Conservation (phyloP, 2,329 filamentous ascomycete species). For the Stemphylium vesicarium region DNA sequence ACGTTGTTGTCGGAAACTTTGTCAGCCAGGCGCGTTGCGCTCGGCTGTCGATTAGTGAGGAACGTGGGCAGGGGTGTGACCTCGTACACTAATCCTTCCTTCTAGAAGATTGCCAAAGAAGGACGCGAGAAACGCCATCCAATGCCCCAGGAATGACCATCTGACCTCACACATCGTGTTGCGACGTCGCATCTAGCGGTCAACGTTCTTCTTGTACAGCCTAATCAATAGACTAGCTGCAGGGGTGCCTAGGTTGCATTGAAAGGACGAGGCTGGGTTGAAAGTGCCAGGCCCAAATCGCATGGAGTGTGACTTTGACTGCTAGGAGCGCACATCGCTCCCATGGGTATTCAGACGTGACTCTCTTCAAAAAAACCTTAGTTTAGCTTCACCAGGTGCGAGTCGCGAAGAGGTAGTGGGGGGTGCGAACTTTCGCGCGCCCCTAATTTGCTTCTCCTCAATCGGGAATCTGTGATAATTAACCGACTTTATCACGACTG, state of each 20-base stretch:
- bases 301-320: not conserved
- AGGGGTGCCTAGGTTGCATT: not conserved
- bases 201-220: not conserved
- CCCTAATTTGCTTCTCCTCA: slow-evolving; percentile 31
- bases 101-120: slow-evolving; percentile 35
- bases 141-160: not conserved
- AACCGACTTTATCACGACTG: slow-evolving; percentile 22
- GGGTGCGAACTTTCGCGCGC: not conserved
- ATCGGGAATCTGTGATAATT: slow-evolving; percentile 28
- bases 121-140: slow-evolving; percentile 7
- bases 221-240: not conserved
- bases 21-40: slow-evolving; percentile 30
- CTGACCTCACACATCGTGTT: not conserved
- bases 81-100: slow-evolving; percentile 11
- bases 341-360: slow-evolving; percentile 10
- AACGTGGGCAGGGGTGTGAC: slow-evolving; percentile 16
- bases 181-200: slow-evolving; percentile 1
- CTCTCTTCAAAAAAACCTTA: slow-evolving; percentile 1
- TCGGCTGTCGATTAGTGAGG: slow-evolving; percentile 34
- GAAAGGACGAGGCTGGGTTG: not conserved
- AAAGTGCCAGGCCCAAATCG: not conserved
- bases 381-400: not conserved
- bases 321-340: not conserved
- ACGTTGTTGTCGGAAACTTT: slow-evolving; percentile 32
- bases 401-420: not conserved